Evolutionary conservation across 352 stramenopile species (phyloP), one percentile per base, ranked within the genome.

Genomic region (Pythium scleroteichum): DNA sequence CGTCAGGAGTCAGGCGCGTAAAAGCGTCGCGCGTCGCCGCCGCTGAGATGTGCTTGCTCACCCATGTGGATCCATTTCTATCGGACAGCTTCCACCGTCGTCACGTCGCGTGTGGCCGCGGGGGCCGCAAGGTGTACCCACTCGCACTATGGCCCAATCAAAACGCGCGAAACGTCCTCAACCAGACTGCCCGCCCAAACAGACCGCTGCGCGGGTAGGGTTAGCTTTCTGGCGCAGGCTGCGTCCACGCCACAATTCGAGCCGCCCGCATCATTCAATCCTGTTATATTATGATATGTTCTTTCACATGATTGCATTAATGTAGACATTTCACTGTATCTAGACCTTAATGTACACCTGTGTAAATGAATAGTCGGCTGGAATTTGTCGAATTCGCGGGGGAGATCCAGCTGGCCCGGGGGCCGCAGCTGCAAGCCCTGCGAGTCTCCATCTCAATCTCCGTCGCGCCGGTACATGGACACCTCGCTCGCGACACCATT

Each of bases 191-290:
- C 41, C 46, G 46, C 24, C 40, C 59, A 65, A 27, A 64, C 47
- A 58, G 40, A 51, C 33, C 38, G 46, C 33, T 38, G 33, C 10
- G 60, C 46, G 73, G 68, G 1, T 80, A 69, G 71, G 73, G 66
- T 51, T 78, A 56, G 71, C 76, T 62, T 74, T 79, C 62, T 85
- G 53, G 62, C 40, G 47, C 33, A 16, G 4, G 4, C 38, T 17
- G 4, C 33, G n/a, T 3, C 29, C 33, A 16, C 53, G 10, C 62
- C 62, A 69, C 62, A 60, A 64, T 60, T 35, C 32, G 2, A 20
- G 19, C 14, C 4, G 16, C 19, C 14, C 32, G 20, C 40, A 26
- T 26, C 33, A 35, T 32, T 60, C 19, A 55, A 5, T 38, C 14
- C 46, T 44, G 0, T 2, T 0, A 59, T 66, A 20, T 3, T 47